Conservation (phyloP, 2,329 filamentous ascomycete species). For the Plectosphaerella plurivora region DNA sequence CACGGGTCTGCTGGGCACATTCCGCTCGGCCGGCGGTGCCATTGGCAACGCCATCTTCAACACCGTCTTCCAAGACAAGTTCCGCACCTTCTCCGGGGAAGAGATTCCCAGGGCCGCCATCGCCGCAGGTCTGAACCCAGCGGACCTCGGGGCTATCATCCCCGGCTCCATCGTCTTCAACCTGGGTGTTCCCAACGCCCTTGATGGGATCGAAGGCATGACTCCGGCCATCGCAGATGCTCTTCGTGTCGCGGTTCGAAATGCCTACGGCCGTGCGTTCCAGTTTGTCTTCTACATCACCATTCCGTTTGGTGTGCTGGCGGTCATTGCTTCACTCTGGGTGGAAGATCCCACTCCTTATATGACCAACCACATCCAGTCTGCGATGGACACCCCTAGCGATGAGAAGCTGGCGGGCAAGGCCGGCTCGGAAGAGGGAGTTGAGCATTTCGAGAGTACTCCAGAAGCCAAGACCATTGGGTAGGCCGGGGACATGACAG, state of each 20-base stretch:
- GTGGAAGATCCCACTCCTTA: conserved; percentile 10
- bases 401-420: background rate
- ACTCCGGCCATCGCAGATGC: conserved; percentile 8
- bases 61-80: conserved; percentile 18
- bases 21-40: conserved; percentile 23
- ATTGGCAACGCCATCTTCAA: conserved; percentile 29
- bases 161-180: conserved; percentile 23
- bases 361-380: conserved; percentile 13
- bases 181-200: conserved; percentile 18
- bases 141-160: conserved; percentile 16
- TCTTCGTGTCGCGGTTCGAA: conserved; percentile 3
- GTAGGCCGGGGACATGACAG: too few relatives aligned
- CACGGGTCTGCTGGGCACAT: conserved; percentile 23
- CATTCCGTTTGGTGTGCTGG: conserved; percentile 8
- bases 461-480: background rate
- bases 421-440: background rate
- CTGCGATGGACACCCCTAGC: conserved; percentile 4
- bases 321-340: conserved; percentile 3
- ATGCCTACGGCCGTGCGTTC: conserved; percentile 8
- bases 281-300: conserved; percentile 10
- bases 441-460: background rate
- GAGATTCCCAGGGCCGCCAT: conserved; percentile 22
- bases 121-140: conserved; percentile 15
- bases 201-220: conserved; percentile 10
- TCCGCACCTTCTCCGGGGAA: conserved; percentile 15